phyloP scores from a whole-genome alignment of 352 stramenopile species.

The Bremia lactucae region DNA sequence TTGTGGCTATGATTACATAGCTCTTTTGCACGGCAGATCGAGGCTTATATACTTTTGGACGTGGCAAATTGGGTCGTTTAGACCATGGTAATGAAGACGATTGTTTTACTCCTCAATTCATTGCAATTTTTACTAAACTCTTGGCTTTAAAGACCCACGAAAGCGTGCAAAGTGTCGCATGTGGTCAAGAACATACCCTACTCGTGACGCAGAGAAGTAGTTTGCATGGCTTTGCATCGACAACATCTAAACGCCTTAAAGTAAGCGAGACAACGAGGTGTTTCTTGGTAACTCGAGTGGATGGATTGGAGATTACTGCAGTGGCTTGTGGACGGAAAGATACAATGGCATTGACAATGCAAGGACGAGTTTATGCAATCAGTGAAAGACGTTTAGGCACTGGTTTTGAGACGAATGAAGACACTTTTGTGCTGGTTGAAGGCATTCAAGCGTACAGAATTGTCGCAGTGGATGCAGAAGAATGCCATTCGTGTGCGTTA shows the following conservation, averaged over 20 bases:
- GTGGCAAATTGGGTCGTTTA: slow-evolving; percentile 68
- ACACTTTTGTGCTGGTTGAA: slow-evolving; percentile 31
- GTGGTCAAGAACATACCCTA: slow-evolving; percentile 83
- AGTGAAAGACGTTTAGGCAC: slow-evolving; percentile 61
- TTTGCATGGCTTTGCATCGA: slow-evolving; percentile 78
- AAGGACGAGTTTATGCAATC: slow-evolving; percentile 51
- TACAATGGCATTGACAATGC: slow-evolving; percentile 44
- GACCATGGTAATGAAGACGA: slow-evolving; percentile 58
- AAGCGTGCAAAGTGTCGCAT: slow-evolving; percentile 45
- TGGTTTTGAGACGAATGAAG: slow-evolving; percentile 46
- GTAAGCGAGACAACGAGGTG: slow-evolving; percentile 66
- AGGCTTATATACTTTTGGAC: slow-evolving; percentile 69
- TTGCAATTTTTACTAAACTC: slow-evolving; percentile 67
- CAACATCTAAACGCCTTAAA: slow-evolving; percentile 71
- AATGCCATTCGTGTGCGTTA: slow-evolving; percentile 72
- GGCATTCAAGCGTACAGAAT: slow-evolving; percentile 31
- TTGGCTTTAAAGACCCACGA: slow-evolving; percentile 26
- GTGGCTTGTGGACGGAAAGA: slow-evolving; percentile 80
- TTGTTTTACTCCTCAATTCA: slow-evolving; percentile 24
- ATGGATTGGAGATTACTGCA: slow-evolving; percentile 31
- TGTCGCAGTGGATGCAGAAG: slow-evolving; percentile 48
- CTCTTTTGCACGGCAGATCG: too few relatives aligned
- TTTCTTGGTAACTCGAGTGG: slow-evolving; percentile 45
- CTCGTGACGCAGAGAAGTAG: slow-evolving; percentile 49
- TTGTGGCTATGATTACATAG: slow-evolving; percentile 71